phyloP scores from a whole-genome alignment of 2,329 filamentous ascomycete species.

The Grosmannia clavigera region DNA sequence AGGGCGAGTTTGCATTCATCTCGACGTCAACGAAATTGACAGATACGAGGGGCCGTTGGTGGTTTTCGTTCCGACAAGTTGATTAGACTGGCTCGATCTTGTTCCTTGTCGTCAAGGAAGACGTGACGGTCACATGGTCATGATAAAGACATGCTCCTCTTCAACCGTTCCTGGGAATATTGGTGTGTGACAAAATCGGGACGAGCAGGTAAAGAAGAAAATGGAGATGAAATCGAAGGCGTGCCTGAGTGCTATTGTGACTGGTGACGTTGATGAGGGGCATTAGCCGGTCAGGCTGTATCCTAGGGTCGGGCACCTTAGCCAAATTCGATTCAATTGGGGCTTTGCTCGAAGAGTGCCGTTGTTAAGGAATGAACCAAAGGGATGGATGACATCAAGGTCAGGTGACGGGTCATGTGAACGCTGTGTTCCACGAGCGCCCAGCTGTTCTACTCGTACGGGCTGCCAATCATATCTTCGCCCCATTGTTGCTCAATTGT shows the following conservation, averaged over 20 bases:
- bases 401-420: not conserved
- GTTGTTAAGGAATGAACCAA: too few species aligned
- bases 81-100: not conserved
- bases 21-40: not conserved
- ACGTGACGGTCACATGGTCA: not conserved
- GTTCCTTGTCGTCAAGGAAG: not conserved
- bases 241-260: not conserved
- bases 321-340: not conserved
- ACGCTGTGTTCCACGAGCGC: too few species aligned
- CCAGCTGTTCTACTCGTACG: too few species aligned
- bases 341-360: not conserved
- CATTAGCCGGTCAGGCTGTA: not conserved
- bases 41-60: not conserved
- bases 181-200: not conserved
- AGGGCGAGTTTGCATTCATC: not conserved
- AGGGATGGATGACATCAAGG: too few species aligned
- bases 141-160: not conserved
- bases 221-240: not conserved
- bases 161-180: not conserved
- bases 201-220: not conserved
- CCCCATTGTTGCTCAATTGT: conserved; percentile 13
- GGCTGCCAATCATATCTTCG: not conserved
- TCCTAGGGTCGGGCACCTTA: not conserved
- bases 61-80: not conserved
- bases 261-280: not conserved